Percentiles rank a stretch among this genome's conserved stretches.
Conservation (phyloP, 2,329 filamentous ascomycete genomes). For the Talaromyces albobiverticillius region DNA sequence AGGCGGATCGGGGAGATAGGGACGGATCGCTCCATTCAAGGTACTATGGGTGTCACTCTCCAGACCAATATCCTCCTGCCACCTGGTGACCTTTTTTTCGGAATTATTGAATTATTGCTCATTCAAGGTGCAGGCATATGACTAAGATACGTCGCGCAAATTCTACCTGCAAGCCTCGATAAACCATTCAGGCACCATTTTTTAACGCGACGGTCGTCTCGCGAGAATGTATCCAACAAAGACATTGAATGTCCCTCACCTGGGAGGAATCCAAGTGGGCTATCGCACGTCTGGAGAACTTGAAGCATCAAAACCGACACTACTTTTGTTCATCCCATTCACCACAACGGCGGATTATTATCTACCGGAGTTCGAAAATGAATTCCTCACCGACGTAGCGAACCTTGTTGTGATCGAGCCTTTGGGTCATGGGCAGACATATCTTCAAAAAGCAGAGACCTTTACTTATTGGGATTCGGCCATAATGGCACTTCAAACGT, state of each 20-base stretch:
- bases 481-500: constrained; percentile 51
- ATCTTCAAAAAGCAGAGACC: constrained; percentile 36
- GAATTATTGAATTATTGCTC: neutral
- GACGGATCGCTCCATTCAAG: too few relatives aligned
- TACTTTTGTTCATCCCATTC: constrained; percentile 49
- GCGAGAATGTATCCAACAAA: too few relatives aligned
- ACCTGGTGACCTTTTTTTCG: too few relatives aligned
- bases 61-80: too few relatives aligned
- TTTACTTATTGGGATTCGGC: constrained; percentile 53
- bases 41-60: too few relatives aligned
- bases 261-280: constrained; percentile 44
- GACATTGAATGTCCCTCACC: constrained; percentile 42
- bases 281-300: constrained; percentile 42
- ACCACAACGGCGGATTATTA: constrained; percentile 45
- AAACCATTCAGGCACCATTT: constrained; percentile 1
- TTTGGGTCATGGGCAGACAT: constrained; percentile 47
- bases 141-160: too few relatives aligned
- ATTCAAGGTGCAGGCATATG: too few relatives aligned
- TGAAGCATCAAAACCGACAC: constrained; percentile 48
- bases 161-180: neutral
- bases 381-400: constrained; percentile 33
- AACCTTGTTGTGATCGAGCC: constrained; percentile 51
- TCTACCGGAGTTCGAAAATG: constrained; percentile 30
- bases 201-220: too few relatives aligned
- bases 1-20: too few relatives aligned